Evolutionary conservation across 2,329 filamentous ascomycete species (phyloP).

Genomic region (Cercospora sojina): DNA sequence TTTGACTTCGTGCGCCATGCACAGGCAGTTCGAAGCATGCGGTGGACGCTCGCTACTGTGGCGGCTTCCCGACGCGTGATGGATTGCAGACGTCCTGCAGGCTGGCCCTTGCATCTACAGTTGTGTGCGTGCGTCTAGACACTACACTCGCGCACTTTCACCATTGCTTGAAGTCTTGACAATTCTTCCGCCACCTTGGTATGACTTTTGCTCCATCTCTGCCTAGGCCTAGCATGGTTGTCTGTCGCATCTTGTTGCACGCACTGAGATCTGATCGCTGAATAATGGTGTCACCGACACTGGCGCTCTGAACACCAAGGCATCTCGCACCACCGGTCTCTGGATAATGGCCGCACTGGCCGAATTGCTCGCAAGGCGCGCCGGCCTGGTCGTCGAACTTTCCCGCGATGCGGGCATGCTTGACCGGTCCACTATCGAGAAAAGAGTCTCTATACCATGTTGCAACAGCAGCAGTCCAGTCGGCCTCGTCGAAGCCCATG

Average conservation of each 20-base stretch:
- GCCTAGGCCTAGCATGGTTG: background rate
- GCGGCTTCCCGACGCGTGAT: constrained; percentile 9
- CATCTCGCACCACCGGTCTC: background rate
- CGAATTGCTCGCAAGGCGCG: constrained; percentile 32
- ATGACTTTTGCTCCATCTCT: background rate
- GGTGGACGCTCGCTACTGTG: constrained; percentile 13
- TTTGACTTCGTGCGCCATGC: background rate
- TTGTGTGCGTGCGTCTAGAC: constrained; percentile 7
- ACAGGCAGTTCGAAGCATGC: constrained; percentile 10
- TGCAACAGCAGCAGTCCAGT: constrained; percentile 56
- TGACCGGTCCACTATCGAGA: constrained; percentile 28
- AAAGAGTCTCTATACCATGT: constrained; percentile 56
- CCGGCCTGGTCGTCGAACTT: constrained; percentile 29
- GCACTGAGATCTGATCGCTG: background rate
- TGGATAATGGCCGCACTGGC: constrained; percentile 34
- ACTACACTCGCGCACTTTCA: constrained; percentile 3
- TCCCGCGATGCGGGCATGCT: constrained; percentile 13
- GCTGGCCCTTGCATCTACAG: constrained; percentile 16
- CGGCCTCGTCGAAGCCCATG: constrained; percentile 56
- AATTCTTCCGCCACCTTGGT: background rate
- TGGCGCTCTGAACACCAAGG: background rate
- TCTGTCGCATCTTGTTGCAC: background rate
- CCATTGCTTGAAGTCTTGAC: background rate
- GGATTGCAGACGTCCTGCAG: constrained; percentile 14
- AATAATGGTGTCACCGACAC: background rate